Base-by-base conservation (phyloP, 1,284 basidiomycete genomes). In the Ceratobasidium sp. region DNA sequence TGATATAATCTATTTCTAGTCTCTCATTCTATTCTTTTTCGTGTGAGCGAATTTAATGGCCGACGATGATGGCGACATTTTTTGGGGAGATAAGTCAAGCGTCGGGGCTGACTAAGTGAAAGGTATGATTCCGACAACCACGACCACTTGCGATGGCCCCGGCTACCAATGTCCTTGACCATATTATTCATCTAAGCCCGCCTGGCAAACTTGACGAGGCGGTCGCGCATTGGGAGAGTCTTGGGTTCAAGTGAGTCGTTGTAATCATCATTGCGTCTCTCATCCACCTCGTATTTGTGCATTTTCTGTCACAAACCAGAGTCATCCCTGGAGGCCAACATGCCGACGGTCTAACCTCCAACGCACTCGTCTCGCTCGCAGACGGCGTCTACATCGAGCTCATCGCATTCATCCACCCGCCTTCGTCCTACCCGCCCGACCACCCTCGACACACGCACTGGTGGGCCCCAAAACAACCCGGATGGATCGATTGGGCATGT, bases 381-480 rank as follows among this genome's bases (percentile, higher is more conserved):
- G 88, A 90, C 73, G 85, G 85, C 18, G 81, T 81, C 16, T 92
- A 91, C 78, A 80, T 92, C 70, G 90, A 92, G 77, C 83, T 92
- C 41, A 85, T 92, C 76, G 83, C 85, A n/a, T 92, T 91, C 81
- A 85, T 82, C 0, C 82, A 87, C 67, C 84, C 85, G 0, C 78
- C 81, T 5, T 39, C 82, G 0, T 78, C 84, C 75, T 89, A 88
- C 74, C 85, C 86, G 1, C 80, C 81, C 0, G 82, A 80, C 5
- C 85, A 21, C 83, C 84, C 26, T n/a, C 55, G 55, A 12, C 32
- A 26, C 32, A 58, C 12, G 5, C 82, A 87, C 74, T 80, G 80
- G 1, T 91, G 89, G 89, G 85, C 85, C 0, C 74, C 77, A n/a
- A 86, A 85, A 75, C 32, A 76, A 0, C 84, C 84, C 0, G 89